These are phyloP conservation scores for Phytophthora pseudosyringae DNA, from an alignment of 352 stramenopile species.

Conservation along the genomic window DNA sequence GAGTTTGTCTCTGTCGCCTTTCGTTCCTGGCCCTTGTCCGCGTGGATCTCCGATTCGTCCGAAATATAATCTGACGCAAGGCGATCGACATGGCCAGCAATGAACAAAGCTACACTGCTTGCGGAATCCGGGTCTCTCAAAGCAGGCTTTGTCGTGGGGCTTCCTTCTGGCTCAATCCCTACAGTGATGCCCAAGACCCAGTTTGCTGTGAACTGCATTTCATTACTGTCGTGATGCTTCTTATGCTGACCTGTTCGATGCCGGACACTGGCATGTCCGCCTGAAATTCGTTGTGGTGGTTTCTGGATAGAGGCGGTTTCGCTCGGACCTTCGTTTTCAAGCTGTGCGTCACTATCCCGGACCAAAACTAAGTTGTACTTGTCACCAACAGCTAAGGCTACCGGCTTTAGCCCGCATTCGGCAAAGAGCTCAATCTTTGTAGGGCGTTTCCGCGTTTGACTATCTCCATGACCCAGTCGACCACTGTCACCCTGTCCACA, in stretches of 20 bases:
- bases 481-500: slow-evolving; percentile 86
- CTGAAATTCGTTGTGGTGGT: not conserved
- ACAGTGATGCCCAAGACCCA: slow-evolving; percentile 28
- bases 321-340: slow-evolving; percentile 2
- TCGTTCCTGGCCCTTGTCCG: not conserved
- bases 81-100: slow-evolving; percentile 56
- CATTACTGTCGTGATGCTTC: not conserved
- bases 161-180: not conserved
- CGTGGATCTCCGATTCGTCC: slow-evolving; percentile 4
- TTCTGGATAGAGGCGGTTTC: slow-evolving; percentile 5
- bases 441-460: slow-evolving; percentile 61
- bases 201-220: slow-evolving; percentile 25
- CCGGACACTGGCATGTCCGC: not conserved
- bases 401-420: slow-evolving; percentile 52
- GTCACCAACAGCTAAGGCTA: slow-evolving; percentile 84
- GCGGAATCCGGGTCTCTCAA: slow-evolving; percentile 47
- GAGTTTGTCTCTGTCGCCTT: not conserved
- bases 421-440: slow-evolving; percentile 65
- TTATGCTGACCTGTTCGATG: slow-evolving; percentile 10
- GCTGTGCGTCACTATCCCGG: slow-evolving; percentile 37
- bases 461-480: slow-evolving; percentile 77
- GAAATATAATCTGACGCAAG: slow-evolving; percentile 39
- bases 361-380: slow-evolving; percentile 89
- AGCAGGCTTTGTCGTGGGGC: not conserved
- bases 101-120: slow-evolving; percentile 34